A percentile compares a stretch with the other conserved stretches of the same genome.
Conservation (phyloP, 306 rosid species). For the Malus sieversii region DNA sequence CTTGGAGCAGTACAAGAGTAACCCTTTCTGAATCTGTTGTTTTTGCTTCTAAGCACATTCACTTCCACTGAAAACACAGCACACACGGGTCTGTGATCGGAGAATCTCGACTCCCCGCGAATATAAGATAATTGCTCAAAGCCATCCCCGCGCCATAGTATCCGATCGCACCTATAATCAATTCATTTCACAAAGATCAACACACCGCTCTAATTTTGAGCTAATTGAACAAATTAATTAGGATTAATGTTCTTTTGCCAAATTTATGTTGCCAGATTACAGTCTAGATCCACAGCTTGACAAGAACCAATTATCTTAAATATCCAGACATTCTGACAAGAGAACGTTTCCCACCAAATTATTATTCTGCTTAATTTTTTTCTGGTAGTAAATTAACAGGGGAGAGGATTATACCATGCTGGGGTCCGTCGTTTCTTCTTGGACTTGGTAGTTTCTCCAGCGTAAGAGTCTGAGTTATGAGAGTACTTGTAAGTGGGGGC, state of each 20-base stretch:
- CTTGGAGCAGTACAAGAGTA: slow-evolving; percentile 53
- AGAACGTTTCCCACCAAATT: background rate
- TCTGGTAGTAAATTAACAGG: background rate
- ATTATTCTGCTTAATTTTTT: too few species aligned
- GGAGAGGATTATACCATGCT: slow-evolving; percentile 48
- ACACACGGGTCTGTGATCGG: slow-evolving; percentile 85
- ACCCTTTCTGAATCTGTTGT: slow-evolving; percentile 60
- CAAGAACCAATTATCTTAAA: background rate
- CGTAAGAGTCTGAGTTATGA: slow-evolving; percentile 74
- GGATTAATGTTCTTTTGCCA: background rate
- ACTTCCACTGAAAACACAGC: slow-evolving; percentile 66
- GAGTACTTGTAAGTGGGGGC: slow-evolving; percentile 86
- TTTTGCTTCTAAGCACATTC: slow-evolving; percentile 39
- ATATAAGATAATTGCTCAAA: slow-evolving; percentile 62
- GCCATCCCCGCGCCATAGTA: slow-evolving; percentile 71
- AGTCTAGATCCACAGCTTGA: too few species aligned
- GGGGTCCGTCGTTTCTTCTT: slow-evolving; percentile 89
- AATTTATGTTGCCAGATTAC: too few species aligned
- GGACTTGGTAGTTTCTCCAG: slow-evolving; percentile 74
- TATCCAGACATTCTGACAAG: background rate
- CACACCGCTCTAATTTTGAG: background rate
- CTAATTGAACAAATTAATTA: background rate
- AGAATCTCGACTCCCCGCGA: slow-evolving; percentile 77
- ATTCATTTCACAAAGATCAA: background rate
- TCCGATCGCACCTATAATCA: slow-evolving; percentile 70